Conservation (phyloP, 2,329 filamentous ascomycete genomes). For the Xylaria sp. region DNA sequence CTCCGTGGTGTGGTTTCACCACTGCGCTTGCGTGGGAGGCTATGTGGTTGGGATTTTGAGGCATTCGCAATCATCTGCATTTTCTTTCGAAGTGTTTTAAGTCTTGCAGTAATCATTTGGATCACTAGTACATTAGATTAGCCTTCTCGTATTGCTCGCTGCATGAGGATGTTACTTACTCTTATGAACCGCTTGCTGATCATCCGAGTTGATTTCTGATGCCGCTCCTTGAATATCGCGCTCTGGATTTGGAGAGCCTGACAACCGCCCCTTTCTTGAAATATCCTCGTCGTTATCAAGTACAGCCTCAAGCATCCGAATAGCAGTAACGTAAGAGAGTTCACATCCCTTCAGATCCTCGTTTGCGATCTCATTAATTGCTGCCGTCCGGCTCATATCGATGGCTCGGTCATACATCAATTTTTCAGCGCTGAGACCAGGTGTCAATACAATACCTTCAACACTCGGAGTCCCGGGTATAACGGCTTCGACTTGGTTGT, state of each 20-base stretch:
- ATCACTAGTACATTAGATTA: slow-evolving; percentile 63
- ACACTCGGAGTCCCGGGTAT: slow-evolving; percentile 71
- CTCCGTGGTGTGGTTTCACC: slow-evolving; percentile 67
- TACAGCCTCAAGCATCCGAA: slow-evolving; percentile 94
- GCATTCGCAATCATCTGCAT: slow-evolving; percentile 70
- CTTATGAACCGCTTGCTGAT: slow-evolving; percentile 77
- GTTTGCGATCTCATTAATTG: slow-evolving; percentile 94
- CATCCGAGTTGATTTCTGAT: slow-evolving; percentile 71
- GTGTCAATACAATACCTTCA: slow-evolving; percentile 84
- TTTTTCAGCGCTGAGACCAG: slow-evolving; percentile 93
- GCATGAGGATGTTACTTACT: slow-evolving; percentile 62
- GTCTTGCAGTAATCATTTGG: slow-evolving; percentile 68
- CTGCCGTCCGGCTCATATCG: slow-evolving; percentile 95
- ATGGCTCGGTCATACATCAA: slow-evolving; percentile 97
- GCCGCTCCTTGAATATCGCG: slow-evolving; percentile 57
- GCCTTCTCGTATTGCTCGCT: slow-evolving; percentile 37
- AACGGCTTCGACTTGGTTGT: slow-evolving; percentile 71
- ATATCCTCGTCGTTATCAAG: slow-evolving; percentile 81
- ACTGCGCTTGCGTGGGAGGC: slow-evolving; percentile 61
- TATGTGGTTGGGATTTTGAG: slow-evolving; percentile 61
- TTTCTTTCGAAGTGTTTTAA: slow-evolving; percentile 69
- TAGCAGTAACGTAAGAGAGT: slow-evolving; percentile 91
- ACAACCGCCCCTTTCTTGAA: slow-evolving; percentile 53
- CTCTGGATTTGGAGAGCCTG: slow-evolving; percentile 56
- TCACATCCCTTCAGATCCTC: slow-evolving; percentile 90